These are phyloP conservation scores for Euphorbia peplus DNA, from an alignment of 345 rosid species.

Conservation along the genomic window DNA sequence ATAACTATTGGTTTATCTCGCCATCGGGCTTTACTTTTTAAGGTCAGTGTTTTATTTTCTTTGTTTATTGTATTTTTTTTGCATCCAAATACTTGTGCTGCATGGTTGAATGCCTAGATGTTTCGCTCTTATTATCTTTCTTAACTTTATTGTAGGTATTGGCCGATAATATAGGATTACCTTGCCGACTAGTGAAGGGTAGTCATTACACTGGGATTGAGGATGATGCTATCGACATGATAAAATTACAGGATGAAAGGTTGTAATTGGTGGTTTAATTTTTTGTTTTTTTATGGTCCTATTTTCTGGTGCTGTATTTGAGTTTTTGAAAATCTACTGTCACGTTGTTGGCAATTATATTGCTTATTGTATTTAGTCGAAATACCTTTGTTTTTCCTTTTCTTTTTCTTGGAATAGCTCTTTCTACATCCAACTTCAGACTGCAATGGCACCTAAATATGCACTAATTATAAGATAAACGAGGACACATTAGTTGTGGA, in stretches of 20 bases:
- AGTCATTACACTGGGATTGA: slow-evolving; percentile 97
- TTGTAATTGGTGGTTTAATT: slow-evolving; percentile 15
- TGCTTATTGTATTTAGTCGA: background rate
- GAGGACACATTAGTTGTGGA: background rate
- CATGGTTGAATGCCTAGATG: background rate
- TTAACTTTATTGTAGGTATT: slow-evolving; percentile 59
- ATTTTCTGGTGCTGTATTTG: background rate
- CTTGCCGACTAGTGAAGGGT: slow-evolving; percentile 96
- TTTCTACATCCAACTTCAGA: background rate
- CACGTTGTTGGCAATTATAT: background rate
- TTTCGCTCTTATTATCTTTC: slow-evolving; percentile 21
- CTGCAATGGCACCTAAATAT: background rate
- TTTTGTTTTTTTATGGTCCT: background rate
- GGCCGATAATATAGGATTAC: slow-evolving; percentile 74
- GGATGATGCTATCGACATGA: slow-evolving; percentile 95
- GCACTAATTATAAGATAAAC: background rate
- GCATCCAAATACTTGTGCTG: background rate
- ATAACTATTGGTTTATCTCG: slow-evolving; percentile 82
- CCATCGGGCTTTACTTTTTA: slow-evolving; percentile 97
- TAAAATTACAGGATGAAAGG: slow-evolving; percentile 91
- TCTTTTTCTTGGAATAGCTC: background rate
- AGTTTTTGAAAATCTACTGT: background rate
- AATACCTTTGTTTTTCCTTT: no score
- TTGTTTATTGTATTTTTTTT: background rate
- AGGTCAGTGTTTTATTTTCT: slow-evolving; percentile 48